These are phyloP conservation scores for Podila minutissima DNA, from an alignment of 192 early-diverging fungal species.

Conservation along the genomic window DNA sequence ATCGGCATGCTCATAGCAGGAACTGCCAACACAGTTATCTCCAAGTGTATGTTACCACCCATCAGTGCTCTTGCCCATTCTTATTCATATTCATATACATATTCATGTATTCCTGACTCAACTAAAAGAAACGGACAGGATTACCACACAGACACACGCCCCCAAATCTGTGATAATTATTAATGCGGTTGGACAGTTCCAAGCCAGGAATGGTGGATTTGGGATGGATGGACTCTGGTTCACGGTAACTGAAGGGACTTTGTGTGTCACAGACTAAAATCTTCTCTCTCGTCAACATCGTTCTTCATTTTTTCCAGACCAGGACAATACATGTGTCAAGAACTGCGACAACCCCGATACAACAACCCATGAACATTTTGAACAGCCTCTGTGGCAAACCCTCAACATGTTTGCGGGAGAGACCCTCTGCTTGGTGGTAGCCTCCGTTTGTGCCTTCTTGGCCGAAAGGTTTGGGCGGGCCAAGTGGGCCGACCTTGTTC, in stretches of 20 bases:
- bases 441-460: slow-evolving; percentile 60
- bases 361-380: slow-evolving; percentile 77
- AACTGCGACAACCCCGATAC: slow-evolving; percentile 87
- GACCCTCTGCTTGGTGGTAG: slow-evolving; percentile 76
- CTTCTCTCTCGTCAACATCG: slow-evolving; percentile 80
- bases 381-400: slow-evolving; percentile 99
- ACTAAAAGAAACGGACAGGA: too few relatives aligned
- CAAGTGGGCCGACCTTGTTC: slow-evolving; percentile 29
- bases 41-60: slow-evolving; percentile 23
- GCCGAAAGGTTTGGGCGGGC: slow-evolving; percentile 30
- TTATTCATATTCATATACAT: not conserved
- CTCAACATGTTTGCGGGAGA: slow-evolving; percentile 98
- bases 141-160: too few relatives aligned
- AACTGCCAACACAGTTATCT: slow-evolving; percentile 56
- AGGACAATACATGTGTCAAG: slow-evolving; percentile 92
- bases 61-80: not conserved
- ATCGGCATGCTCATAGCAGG: slow-evolving; percentile 82
- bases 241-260: too few relatives aligned
- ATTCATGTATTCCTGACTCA: too few relatives aligned
- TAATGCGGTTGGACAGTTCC: too few relatives aligned
- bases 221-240: too few relatives aligned
- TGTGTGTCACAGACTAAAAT: slow-evolving; percentile 33
- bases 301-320: slow-evolving; percentile 64
- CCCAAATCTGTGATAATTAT: too few relatives aligned
- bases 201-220: too few relatives aligned